Evolutionary conservation across 1,284 basidiomycete species (phyloP).

Genomic region (Schizophyllum commune): DNA sequence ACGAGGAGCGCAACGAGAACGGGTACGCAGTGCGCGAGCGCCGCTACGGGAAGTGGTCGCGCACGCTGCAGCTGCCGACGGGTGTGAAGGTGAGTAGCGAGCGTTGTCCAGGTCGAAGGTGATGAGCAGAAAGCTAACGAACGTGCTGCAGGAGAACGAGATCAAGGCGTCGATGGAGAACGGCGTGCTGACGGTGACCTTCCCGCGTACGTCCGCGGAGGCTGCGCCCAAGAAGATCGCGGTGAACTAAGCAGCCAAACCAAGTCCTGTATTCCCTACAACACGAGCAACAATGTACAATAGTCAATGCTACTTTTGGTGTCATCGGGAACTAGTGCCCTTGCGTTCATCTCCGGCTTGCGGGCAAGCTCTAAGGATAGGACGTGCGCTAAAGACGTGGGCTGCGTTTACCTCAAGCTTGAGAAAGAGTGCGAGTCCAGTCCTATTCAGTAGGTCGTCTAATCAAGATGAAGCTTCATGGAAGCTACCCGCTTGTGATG

Average conservation of each 20-base stretch:
- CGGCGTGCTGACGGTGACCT: neutral
- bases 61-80: conserved; percentile 36
- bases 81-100: conserved; percentile 35
- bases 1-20: conserved; percentile 24
- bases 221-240: neutral
- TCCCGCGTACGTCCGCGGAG: neutral
- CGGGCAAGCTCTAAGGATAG: too few species aligned
- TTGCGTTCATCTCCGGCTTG: too few species aligned
- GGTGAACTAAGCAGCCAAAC: neutral
- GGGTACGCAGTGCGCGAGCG: conserved; percentile 39
- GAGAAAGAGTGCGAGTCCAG: too few species aligned
- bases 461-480: too few species aligned
- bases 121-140: neutral
- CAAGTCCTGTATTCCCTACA: too few species aligned
- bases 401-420: too few species aligned
- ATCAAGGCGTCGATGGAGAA: neutral
- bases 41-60: conserved; percentile 37
- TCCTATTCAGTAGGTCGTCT: too few species aligned
- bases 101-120: neutral
- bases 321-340: too few species aligned
- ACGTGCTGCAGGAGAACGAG: neutral
- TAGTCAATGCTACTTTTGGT: too few species aligned
- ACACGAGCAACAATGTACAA: too few species aligned
- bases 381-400: too few species aligned
- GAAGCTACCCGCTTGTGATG: too few species aligned